These are phyloP conservation scores for Chondrostereum purpureum DNA, from an alignment of 1,284 basidiomycete genomes.

Conservation along the genomic window DNA sequence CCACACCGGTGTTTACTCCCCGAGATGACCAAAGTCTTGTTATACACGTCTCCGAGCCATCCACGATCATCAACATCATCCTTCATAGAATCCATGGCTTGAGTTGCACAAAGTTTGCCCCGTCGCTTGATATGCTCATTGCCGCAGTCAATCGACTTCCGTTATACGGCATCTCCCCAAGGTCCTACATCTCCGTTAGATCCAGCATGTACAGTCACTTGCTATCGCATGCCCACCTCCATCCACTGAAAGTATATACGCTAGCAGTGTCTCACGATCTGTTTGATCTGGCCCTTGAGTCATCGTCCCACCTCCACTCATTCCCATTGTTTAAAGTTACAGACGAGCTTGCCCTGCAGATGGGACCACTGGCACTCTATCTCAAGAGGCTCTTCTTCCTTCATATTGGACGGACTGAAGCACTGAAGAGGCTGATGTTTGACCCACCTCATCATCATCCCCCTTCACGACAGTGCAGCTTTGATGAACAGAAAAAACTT, in stretches of 20 bases:
- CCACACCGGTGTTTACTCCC: slow-evolving; percentile 27
- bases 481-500: slow-evolving; percentile 54
- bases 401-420: slow-evolving; percentile 24
- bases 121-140: slow-evolving; percentile 44
- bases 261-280: slow-evolving; percentile 51
- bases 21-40: slow-evolving; percentile 28
- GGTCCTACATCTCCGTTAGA: slow-evolving; percentile 30
- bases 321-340: slow-evolving; percentile 48
- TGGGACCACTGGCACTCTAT: slow-evolving; percentile 46
- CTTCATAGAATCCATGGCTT: slow-evolving; percentile 56
- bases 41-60: slow-evolving; percentile 29
- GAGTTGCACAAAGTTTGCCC: slow-evolving; percentile 55
- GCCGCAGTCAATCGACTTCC: slow-evolving; percentile 39
- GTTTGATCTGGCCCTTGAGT: slow-evolving; percentile 51
- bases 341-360: slow-evolving; percentile 52
- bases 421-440: slow-evolving; percentile 20
- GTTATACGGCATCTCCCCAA: slow-evolving; percentile 44
- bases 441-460: slow-evolving; percentile 54
- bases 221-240: slow-evolving; percentile 47
- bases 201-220: slow-evolving; percentile 40
- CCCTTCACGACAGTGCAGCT: slow-evolving; percentile 50
- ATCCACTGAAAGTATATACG: slow-evolving; percentile 52
- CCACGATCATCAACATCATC: slow-evolving; percentile 52
- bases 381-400: slow-evolving; percentile 37
- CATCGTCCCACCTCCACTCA: slow-evolving; percentile 55